phyloP scores from a whole-genome alignment of 1,284 basidiomycete genomes.

The Austroboletus niveus region DNA sequence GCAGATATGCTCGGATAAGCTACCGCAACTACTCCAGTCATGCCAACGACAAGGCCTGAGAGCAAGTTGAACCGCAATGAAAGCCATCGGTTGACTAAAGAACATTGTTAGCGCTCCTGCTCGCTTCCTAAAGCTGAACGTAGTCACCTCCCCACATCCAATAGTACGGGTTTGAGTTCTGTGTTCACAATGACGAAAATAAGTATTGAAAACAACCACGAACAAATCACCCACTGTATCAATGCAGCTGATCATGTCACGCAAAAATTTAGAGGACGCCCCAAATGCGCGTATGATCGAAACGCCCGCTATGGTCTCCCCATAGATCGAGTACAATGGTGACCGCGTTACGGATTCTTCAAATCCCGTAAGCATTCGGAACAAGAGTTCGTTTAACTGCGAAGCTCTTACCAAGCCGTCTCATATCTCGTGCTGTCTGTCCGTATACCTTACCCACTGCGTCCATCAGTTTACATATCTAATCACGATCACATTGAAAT shows the following conservation, averaged over 20 bases:
- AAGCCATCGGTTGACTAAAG: conserved; percentile 74
- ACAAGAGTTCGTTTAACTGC: not conserved
- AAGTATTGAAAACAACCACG: not conserved
- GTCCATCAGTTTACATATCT: conserved; percentile 5
- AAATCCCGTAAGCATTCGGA: conserved; percentile 1
- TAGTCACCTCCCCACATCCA: conserved; percentile 79
- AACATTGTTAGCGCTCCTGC: conserved; percentile 1
- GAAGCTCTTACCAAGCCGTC: conserved; percentile 68
- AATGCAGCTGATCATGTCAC: conserved; percentile 82
- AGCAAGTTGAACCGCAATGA: conserved; percentile 82
- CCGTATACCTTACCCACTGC: conserved; percentile 64
- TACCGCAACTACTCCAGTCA: conserved; percentile 69
- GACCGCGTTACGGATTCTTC: conserved; percentile 86
- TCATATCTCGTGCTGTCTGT: conserved; percentile 87
- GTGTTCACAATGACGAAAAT: not conserved
- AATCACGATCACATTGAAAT: not conserved
- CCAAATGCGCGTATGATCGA: conserved; percentile 88
- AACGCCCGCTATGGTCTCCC: conserved; percentile 87
- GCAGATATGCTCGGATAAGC: conserved; percentile 71
- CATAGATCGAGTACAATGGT: conserved; percentile 89
- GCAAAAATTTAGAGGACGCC: conserved; percentile 80
- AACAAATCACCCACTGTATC: conserved; percentile 60
- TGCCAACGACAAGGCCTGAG: conserved; percentile 69
- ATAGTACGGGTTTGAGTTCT: conserved; percentile 79
- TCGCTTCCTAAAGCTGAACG: not conserved